A percentile compares a stretch with the other conserved stretches of the same genome.
phyloP scores from a whole-genome alignment of 352 stramenopile species.

The Peronospora belbahrii region DNA sequence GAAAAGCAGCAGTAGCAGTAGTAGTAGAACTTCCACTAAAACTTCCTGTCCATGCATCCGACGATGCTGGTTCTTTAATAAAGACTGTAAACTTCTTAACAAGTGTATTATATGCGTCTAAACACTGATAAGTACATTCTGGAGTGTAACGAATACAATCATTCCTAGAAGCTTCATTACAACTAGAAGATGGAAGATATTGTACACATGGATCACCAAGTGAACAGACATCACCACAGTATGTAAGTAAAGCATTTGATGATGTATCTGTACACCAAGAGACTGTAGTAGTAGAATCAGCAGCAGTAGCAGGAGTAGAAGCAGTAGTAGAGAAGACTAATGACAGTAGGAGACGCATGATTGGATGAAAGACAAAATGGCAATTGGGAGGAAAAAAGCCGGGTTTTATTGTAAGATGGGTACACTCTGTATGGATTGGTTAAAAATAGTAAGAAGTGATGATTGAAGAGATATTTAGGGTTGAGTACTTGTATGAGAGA shows the following conservation, averaged over 20 bases:
- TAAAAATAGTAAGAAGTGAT: no score
- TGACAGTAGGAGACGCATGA: slow-evolving; percentile 17
- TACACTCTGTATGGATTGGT: no score
- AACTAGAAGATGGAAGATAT: slow-evolving; percentile 37
- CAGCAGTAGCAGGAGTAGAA: no score
- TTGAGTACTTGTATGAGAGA: no score
- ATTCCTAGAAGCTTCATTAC: slow-evolving; percentile 42
- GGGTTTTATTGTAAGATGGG: no score
- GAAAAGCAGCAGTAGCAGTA: slow-evolving; percentile 29
- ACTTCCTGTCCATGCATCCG: slow-evolving; percentile 33
- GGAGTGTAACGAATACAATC: slow-evolving; percentile 36
- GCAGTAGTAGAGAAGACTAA: slow-evolving; percentile 7
- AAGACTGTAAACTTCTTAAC: slow-evolving; percentile 59
- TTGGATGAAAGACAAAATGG: no score
- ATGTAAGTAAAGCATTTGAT: slow-evolving; percentile 34
- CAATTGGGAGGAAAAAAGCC: no score
- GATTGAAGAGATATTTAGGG: no score
- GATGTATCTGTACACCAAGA: slow-evolving; percentile 42
- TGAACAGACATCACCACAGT: slow-evolving; percentile 34
- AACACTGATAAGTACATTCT: slow-evolving; percentile 62
- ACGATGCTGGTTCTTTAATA: slow-evolving; percentile 46
- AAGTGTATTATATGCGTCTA: slow-evolving; percentile 43
- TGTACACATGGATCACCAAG: slow-evolving; percentile 50
- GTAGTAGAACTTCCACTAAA: slow-evolving; percentile 14
- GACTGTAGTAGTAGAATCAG: no score